Evolutionary conservation across 2,329 filamentous ascomycete species (phyloP), one percentile per base, ranked within the genome.

Genomic region (Cladosporium sp.): DNA sequence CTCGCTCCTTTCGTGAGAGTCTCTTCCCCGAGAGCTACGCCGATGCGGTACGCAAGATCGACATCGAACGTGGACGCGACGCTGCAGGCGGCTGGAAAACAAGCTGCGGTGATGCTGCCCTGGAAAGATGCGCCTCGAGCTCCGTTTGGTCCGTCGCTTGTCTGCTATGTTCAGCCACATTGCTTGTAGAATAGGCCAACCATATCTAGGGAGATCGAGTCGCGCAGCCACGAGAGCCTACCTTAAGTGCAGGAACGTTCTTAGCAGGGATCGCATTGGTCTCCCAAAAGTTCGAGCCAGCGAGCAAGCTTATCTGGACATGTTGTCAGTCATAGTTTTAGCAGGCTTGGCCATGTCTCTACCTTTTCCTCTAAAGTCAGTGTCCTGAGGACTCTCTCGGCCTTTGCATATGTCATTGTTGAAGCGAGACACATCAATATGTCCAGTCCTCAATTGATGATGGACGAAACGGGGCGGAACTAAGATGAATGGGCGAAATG

Each of bases 111-210:
- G 14, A 68, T 73, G 58, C 86, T 84, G 63, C 85, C 83, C 73
- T 88, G 88, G 77, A 88, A 88, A 65, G 82, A 84, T 47, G 82
- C 85, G 52, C 86, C 87, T 62, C 87, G 79, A 37, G 87, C 82
- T 52, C 87, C 87, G 69, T 88, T 89, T 34, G 88, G 87, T 0
- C 87, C 87, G 65, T 90, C 87, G 37, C 84, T 82, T 50, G 86
- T 78, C 54, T 87, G 83, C 28, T 89, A 76, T 0, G 85, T 84
- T 9, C 25, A 54, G 51, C 22, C 15, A 12, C 3, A 6, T 25
- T 25, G 25, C 25, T 25, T 25, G 25, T 25, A 25, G 25, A 25
- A 25, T 25, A 6, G 25, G 6, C 25, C 3, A 6, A 6, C 25
- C 25, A 25, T n/a, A n/a, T 25, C 25, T 3, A 25, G 25, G 25